Evolutionary conservation across 441 rosid genomes (phyloP).

Genomic region (Gossypium schwendimanii): DNA sequence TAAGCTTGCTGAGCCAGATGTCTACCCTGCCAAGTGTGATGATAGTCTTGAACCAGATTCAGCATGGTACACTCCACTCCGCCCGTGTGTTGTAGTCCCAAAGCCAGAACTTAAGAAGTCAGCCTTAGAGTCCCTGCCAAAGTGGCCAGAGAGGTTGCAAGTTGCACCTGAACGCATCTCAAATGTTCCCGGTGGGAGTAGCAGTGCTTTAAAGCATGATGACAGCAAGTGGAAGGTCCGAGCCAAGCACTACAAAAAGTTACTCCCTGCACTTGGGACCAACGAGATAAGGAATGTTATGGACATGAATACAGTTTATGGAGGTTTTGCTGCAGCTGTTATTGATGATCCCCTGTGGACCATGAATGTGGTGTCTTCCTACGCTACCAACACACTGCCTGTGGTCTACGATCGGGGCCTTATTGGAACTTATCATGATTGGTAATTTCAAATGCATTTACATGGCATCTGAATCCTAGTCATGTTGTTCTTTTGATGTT

Average conservation of each 20-base stretch:
- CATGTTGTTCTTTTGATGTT: constrained; percentile 1
- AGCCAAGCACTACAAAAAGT: constrained; percentile 76
- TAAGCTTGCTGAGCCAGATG: constrained; percentile 55
- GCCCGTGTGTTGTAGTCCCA: constrained; percentile 78
- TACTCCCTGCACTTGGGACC: constrained; percentile 71
- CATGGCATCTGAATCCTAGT: constrained; percentile 9
- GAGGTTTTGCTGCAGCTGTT: constrained; percentile 83
- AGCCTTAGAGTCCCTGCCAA: constrained; percentile 53
- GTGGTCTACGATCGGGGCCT: constrained; percentile 86
- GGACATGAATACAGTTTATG: constrained; percentile 92
- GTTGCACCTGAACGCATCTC: constrained; percentile 69
- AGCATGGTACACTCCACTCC: constrained; percentile 94
- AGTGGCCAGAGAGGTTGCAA: constrained; percentile 77
- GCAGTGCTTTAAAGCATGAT: constrained; percentile 60
- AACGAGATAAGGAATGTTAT: constrained; percentile 80
- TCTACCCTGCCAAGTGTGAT: constrained; percentile 83
- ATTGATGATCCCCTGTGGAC: constrained; percentile 80
- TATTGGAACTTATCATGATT: constrained; percentile 86
- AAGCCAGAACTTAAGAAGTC: constrained; percentile 55
- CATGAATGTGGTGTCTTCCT: constrained; percentile 89
- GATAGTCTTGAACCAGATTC: constrained; percentile 93
- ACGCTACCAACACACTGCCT: constrained; percentile 69
- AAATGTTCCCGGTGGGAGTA: constrained; percentile 59
- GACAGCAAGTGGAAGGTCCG: constrained; percentile 74
- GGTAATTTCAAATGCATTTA: constrained; percentile 36